Percentiles rank a stretch among this genome's conserved stretches.
Evolutionary conservation across 768 basidiomycete genomes (phyloP).

Genomic region (Epithele typhae): DNA sequence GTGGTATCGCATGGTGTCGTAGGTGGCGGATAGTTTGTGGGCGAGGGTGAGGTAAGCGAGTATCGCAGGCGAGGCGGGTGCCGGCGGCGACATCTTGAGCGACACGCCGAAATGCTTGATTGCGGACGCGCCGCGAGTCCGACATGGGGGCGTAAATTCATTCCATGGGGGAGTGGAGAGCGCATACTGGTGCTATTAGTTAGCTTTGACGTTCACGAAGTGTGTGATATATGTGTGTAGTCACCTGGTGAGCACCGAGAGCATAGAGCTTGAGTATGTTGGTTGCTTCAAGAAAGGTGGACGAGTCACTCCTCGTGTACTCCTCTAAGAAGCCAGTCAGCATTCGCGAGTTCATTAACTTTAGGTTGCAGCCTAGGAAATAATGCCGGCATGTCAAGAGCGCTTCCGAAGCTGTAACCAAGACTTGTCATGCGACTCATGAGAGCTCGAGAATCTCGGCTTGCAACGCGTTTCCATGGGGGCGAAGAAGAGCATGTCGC

Average conservation of each 20-base stretch:
- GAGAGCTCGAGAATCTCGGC: too few relatives aligned
- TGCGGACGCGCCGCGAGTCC: conserved; percentile 10
- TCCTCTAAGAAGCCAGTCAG: background rate
- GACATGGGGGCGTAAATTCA: conserved; percentile 40
- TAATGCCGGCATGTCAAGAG: too few relatives aligned
- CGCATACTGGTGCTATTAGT: conserved; percentile 57
- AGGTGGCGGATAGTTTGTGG: conserved; percentile 21
- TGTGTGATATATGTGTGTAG: conserved; percentile 26
- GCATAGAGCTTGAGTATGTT: conserved; percentile 58
- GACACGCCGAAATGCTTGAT: conserved; percentile 18
- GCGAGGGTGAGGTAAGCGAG: conserved; percentile 41
- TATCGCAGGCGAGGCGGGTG: conserved; percentile 74
- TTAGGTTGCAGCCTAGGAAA: too few relatives aligned
- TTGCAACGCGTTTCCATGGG: too few relatives aligned
- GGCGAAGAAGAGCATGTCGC: too few relatives aligned
- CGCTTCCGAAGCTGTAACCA: too few relatives aligned
- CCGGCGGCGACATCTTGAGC: conserved; percentile 52
- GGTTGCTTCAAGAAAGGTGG: conserved; percentile 39
- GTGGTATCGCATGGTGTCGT: conserved; percentile 21
- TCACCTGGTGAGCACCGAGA: conserved; percentile 57
- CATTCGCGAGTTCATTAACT: too few relatives aligned
- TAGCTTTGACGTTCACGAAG: too few relatives aligned
- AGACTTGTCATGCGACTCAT: too few relatives aligned
- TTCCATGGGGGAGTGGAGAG: conserved; percentile 56
- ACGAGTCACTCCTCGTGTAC: conserved; percentile 24